Evolutionary conservation across 1,284 basidiomycete species (phyloP).

Genomic region (Boletus mariae): DNA sequence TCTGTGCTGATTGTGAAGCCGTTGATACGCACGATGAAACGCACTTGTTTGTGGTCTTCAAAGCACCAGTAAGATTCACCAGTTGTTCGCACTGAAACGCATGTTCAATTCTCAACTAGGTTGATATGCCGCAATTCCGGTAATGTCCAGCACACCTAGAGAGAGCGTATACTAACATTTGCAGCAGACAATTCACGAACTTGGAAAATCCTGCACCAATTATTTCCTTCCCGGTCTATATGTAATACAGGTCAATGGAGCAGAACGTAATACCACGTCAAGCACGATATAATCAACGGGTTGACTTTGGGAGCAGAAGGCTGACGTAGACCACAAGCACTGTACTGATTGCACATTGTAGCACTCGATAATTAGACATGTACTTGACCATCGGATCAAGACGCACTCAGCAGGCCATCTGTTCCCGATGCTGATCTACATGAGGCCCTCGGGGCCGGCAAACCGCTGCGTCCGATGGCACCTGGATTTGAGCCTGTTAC

Average conservation of each 20-base stretch:
- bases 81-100: background rate
- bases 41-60: conserved; percentile 85
- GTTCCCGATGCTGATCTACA: background rate
- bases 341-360: background rate
- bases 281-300: background rate
- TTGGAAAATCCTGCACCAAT: conserved; percentile 61
- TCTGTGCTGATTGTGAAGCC: conserved; percentile 76
- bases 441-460: no score
- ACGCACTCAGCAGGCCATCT: background rate
- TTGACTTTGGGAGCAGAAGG: background rate
- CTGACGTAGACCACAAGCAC: background rate
- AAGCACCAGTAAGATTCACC: conserved; percentile 56
- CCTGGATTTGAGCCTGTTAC: background rate
- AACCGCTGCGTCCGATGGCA: background rate
- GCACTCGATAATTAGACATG: background rate
- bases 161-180: conserved; percentile 10
- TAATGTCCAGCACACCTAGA: conserved; percentile 27
- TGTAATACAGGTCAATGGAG: conserved; percentile 23
- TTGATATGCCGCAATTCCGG: conserved; percentile 61
- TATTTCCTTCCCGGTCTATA: conserved; percentile 56
- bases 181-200: conserved; percentile 51
- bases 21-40: conserved; percentile 77
- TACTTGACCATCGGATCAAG: background rate
- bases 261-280: conserved; percentile 5
- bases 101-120: conserved; percentile 32